Evolutionary conservation across 2,329 filamentous ascomycete genomes (phyloP).

Genomic region (Xylaria sp.): DNA sequence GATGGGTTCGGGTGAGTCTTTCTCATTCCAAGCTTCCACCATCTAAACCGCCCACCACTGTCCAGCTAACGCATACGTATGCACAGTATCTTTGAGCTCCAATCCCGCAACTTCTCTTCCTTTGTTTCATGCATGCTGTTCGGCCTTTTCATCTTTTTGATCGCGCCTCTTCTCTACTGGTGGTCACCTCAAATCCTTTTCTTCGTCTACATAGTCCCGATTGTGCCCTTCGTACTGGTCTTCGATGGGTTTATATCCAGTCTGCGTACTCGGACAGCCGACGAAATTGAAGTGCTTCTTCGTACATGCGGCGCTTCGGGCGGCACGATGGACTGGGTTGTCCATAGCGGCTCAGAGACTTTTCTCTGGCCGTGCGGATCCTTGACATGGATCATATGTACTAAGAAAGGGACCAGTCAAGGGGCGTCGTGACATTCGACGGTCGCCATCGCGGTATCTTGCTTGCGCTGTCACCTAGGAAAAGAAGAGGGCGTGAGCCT

Average conservation of each 20-base stretch:
- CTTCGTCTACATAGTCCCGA: conserved; percentile 69
- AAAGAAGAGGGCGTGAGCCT: neutral
- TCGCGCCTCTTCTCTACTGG: conserved; percentile 59
- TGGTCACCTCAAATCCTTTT: conserved; percentile 56
- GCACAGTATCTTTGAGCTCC: conserved; percentile 71
- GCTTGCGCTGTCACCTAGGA: neutral
- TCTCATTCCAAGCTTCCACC: neutral
- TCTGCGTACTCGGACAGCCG: conserved; percentile 68
- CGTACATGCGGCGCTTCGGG: conserved; percentile 54
- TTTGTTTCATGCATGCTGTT: conserved; percentile 60
- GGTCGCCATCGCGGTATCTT: neutral
- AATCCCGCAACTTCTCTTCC: conserved; percentile 64
- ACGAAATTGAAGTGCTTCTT: conserved; percentile 67
- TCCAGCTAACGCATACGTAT: neutral
- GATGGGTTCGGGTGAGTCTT: conserved; percentile 63
- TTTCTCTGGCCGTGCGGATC: conserved; percentile 59
- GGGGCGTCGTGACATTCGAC: neutral
- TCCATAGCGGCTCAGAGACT: conserved; percentile 52
- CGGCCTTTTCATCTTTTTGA: conserved; percentile 56
- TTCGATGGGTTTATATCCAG: conserved; percentile 74
- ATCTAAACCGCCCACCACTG: neutral
- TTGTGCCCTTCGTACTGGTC: conserved; percentile 69
- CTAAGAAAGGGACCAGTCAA: conserved; percentile 40
- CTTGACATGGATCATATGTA: conserved; percentile 58
- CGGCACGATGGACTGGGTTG: conserved; percentile 51